These are phyloP conservation scores for Syzygium aromaticum DNA, from an alignment of 345 rosid species.

Conservation along the genomic window DNA sequence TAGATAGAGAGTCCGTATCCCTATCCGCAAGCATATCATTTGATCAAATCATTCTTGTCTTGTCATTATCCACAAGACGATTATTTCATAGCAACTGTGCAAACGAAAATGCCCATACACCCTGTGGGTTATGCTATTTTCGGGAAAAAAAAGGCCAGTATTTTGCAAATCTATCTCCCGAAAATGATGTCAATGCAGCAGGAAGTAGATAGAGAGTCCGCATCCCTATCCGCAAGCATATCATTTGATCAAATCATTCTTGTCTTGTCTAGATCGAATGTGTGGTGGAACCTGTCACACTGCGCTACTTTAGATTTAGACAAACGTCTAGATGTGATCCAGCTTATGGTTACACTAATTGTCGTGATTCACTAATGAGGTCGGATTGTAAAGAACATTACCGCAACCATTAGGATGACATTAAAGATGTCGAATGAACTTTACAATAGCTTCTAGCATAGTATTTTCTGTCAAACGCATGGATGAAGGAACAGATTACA, in stretches of 20 bases:
- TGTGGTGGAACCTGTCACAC: not conserved
- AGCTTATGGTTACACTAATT: not conserved
- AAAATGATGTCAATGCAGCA: not conserved
- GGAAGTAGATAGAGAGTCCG: not conserved
- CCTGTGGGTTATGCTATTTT: not conserved
- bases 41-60: not conserved
- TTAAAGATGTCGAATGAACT: not conserved
- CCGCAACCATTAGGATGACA: not conserved
- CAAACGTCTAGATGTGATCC: not conserved
- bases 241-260: not conserved
- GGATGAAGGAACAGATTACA: not conserved
- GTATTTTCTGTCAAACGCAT: not conserved
- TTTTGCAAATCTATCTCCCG: not conserved
- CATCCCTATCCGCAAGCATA: not conserved
- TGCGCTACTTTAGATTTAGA: not conserved
- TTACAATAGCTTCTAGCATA: not conserved
- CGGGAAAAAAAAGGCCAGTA: not conserved
- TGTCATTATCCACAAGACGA: too few species aligned
- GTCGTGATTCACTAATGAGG: not conserved
- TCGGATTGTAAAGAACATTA: not conserved
- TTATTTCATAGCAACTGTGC: not conserved
- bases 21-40: not conserved
- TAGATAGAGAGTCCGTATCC: not conserved
- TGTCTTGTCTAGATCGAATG: not conserved
- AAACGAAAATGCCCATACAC: not conserved